Percentiles rank a stretch among this genome's conserved stretches.
Evolutionary conservation across 805 yeast genomes (phyloP).

Genomic region (Wickerhamia fluorescens): DNA sequence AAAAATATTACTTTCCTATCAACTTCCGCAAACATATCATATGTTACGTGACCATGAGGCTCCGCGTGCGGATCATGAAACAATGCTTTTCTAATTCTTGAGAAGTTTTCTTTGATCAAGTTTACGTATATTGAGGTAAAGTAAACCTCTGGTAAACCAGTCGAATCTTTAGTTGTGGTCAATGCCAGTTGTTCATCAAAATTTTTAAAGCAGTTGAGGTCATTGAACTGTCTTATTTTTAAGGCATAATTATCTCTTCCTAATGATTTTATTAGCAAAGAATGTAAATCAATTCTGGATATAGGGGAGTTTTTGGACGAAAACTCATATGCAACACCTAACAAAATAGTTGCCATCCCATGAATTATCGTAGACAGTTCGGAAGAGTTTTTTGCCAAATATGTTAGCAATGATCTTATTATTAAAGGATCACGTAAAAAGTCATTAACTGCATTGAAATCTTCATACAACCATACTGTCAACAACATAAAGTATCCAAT

Average conservation of each 20-base stretch:
- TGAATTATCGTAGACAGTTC: conserved; percentile 51
- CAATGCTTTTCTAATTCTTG: conserved; percentile 61
- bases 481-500: conserved; percentile 73
- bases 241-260: conserved; percentile 76
- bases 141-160: conserved; percentile 83
- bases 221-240: conserved; percentile 66
- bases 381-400: conserved; percentile 42
- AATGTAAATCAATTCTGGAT: conserved; percentile 51
- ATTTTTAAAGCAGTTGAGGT: conserved; percentile 45
- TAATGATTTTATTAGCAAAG: conserved; percentile 58
- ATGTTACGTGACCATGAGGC: conserved; percentile 61
- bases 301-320: conserved; percentile 54
- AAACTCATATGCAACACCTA: conserved; percentile 81
- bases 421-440: conserved; percentile 62
- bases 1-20: conserved; percentile 29
- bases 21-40: conserved; percentile 47
- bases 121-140: conserved; percentile 59
- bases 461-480: conserved; percentile 72
- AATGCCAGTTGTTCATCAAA: conserved; percentile 47
- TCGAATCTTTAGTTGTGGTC: conserved; percentile 55
- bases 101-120: conserved; percentile 61
- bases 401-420: conserved; percentile 63
- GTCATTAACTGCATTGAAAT: conserved; percentile 64
- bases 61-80: conserved; percentile 69
- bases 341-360: conserved; percentile 61